Evolutionary conservation across 176 grass and related monocot species (phyloP).

Genomic region (Rhynchospora pubera): DNA sequence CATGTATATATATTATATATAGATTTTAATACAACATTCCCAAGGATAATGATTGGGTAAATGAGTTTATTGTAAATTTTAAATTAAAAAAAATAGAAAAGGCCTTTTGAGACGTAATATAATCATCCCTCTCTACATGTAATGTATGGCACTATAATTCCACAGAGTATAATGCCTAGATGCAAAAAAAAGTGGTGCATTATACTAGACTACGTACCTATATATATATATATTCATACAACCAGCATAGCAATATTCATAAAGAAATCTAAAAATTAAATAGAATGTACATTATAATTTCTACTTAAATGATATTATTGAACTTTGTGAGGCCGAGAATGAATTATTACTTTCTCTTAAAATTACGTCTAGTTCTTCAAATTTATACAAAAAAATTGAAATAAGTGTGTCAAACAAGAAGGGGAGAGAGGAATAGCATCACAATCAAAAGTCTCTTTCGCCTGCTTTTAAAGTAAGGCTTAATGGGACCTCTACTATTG

Average conservation of each 20-base stretch:
- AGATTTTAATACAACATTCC: background rate
- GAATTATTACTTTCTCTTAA: background rate
- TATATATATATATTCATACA: background rate
- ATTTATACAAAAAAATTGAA: background rate
- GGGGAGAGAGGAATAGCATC: background rate
- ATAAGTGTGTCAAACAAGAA: background rate
- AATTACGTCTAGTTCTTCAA: background rate
- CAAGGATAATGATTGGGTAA: background rate
- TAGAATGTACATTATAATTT: background rate
- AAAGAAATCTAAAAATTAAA: background rate
- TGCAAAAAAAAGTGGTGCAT: background rate
- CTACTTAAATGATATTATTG: background rate
- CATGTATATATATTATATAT: background rate
- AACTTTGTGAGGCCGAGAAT: background rate
- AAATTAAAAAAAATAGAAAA: background rate
- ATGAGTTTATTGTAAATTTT: background rate
- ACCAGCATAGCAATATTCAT: background rate
- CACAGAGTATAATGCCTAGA: background rate
- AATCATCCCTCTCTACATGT: no score
- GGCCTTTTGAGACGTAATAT: no score
- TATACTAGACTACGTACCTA: background rate
- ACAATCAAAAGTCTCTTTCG: conserved; percentile 11
- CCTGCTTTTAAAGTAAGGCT: background rate
- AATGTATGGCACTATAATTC: background rate
- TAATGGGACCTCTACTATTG: conserved; percentile 8